Evolutionary conservation across 108 stramenopile genomes (phyloP).

Genomic region (Poteriospumella lacustris): DNA sequence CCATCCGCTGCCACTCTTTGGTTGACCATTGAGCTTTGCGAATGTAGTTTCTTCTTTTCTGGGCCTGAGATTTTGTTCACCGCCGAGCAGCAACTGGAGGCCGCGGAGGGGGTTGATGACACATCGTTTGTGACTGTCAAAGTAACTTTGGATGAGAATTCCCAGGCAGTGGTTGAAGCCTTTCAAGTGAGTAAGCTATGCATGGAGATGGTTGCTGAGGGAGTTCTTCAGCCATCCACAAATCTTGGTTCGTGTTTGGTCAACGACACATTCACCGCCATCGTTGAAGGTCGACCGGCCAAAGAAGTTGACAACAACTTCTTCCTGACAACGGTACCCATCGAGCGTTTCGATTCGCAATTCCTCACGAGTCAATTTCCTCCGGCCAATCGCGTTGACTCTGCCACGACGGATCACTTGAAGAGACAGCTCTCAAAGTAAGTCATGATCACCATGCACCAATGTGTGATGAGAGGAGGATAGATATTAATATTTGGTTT

Average conservation of each 20-base stretch:
- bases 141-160: constrained; percentile 56
- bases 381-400: constrained; percentile 67
- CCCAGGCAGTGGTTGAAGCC: constrained; percentile 14
- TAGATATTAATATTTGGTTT: not conserved
- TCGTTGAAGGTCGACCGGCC: constrained; percentile 85
- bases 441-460: not conserved
- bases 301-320: constrained; percentile 88
- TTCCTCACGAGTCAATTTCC: constrained; percentile 78
- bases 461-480: not conserved
- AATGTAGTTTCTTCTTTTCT: constrained; percentile 63
- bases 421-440: constrained; percentile 70
- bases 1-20: not conserved
- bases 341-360: constrained; percentile 78
- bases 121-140: constrained; percentile 90
- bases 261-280: constrained; percentile 90
- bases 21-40: not conserved
- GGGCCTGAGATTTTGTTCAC: constrained; percentile 83
- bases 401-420: constrained; percentile 69
- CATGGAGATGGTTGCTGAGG: constrained; percentile 98
- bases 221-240: constrained; percentile 67
- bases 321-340: constrained; percentile 85
- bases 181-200: constrained; percentile 68
- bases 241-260: constrained; percentile 76
- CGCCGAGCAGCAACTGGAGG: constrained; percentile 84
- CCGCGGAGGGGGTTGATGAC: constrained; percentile 78